Evolutionary conservation across 1,284 basidiomycete species (phyloP).

Genomic region (Trametes polyzona): DNA sequence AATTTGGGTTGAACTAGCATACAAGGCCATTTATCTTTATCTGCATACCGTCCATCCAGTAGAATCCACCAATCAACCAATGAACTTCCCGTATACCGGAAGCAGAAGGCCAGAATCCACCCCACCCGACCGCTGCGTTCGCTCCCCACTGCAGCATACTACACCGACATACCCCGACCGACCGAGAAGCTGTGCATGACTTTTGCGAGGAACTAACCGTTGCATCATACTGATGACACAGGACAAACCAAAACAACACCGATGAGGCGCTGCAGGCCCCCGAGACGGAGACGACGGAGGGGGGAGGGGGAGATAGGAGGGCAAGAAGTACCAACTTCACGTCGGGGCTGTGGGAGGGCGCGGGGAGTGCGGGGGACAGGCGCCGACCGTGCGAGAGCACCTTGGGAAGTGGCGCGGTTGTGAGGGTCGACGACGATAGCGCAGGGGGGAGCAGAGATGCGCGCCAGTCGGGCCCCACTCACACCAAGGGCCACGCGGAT

Average conservation of each 20-base stretch:
- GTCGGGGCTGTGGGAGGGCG: too few species aligned
- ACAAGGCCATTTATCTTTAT: not conserved
- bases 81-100: too few species aligned
- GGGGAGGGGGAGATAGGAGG: not conserved
- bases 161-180: too few species aligned
- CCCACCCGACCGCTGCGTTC: not conserved
- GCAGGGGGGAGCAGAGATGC: not conserved
- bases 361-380: too few species aligned
- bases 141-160: too few species aligned
- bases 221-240: slow-evolving; percentile 35
- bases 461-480: slow-evolving; percentile 17
- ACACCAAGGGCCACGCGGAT: slow-evolving; percentile 22
- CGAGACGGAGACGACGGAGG: not conserved
- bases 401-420: not conserved
- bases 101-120: too few species aligned
- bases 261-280: not conserved
- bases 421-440: not conserved
- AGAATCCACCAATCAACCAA: too few species aligned
- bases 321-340: not conserved
- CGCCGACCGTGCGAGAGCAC: not conserved
- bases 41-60: not conserved
- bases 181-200: slow-evolving; percentile 3
- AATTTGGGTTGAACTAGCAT: not conserved
- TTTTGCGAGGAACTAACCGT: slow-evolving; percentile 23
- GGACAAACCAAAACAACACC: slow-evolving; percentile 32